A percentile compares a stretch with the other conserved stretches of the same genome.
Evolutionary conservation across 2,329 filamentous ascomycete species (phyloP).

Genomic region (Leptodontidium sp.): DNA sequence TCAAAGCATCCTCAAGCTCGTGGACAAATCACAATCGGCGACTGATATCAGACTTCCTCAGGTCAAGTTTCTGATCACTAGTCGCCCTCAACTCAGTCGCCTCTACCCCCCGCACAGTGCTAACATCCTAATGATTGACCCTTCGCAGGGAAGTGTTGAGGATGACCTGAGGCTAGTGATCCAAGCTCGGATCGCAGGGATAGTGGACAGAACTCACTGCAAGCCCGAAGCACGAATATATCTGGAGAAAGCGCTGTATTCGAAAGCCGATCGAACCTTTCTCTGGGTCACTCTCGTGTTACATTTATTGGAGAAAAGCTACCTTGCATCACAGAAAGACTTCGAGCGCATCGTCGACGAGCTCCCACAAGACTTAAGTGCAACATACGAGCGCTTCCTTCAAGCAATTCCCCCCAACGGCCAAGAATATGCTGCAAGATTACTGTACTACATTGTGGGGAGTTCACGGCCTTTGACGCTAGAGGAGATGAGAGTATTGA

Average conservation of each 20-base stretch:
- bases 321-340: constrained; percentile 40
- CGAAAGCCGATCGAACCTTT: constrained; percentile 49
- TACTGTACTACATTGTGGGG: constrained; percentile 46
- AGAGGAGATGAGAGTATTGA: constrained; percentile 48
- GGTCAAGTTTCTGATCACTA: constrained; percentile 49
- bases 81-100: constrained; percentile 36
- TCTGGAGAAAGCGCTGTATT: constrained; percentile 44
- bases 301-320: constrained; percentile 45
- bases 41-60: constrained; percentile 27
- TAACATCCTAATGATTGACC: constrained; percentile 42
- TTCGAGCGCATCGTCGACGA: constrained; percentile 46
- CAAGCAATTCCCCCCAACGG: constrained; percentile 40
- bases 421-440: constrained; percentile 25
- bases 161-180: constrained; percentile 48
- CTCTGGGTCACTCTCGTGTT: constrained; percentile 52
- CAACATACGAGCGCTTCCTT: constrained; percentile 47
- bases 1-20: constrained; percentile 38
- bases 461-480: constrained; percentile 47
- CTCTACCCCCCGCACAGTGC: constrained; percentile 17
- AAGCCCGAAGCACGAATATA: constrained; percentile 40
- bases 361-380: constrained; percentile 45
- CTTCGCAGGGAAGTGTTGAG: constrained; percentile 34
- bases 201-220: constrained; percentile 42
- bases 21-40: constrained; percentile 28
- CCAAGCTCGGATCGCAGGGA: constrained; percentile 44